Base-by-base conservation (phyloP, 441 rosid genomes). In the Erysimum cheiri region DNA sequence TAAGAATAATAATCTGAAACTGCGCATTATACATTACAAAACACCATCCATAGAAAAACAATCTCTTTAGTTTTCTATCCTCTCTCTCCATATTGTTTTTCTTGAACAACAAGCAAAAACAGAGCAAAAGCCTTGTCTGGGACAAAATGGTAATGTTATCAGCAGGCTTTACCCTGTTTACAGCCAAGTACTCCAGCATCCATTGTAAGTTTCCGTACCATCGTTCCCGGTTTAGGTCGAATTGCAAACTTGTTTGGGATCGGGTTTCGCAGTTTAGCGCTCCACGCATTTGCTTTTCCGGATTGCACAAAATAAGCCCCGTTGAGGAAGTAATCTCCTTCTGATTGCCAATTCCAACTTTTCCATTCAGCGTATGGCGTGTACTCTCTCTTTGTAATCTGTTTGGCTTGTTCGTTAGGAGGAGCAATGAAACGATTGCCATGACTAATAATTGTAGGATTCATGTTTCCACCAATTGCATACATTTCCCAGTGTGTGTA, bases 391-490 rank as follows among this genome's bases (percentile, higher is more conserved):
- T 81, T 84, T 7, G 83, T 79, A 44, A 86, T 36, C 78, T 82
- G 64, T 15, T 46, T 31, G 8, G 87, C 77, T 85, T 88, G 17
- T n/a, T 47, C 54, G 15, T 40, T 31, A 14, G 83, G 85, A 39
- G 96, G 95, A 50, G 96, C 98, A 29, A 79, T 78, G 85, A 84
- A 92, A 28, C 97, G 80, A 64, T 92, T 92, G 14, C 96, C 96
- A 70, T 89, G 91, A 73, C 97, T 92, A 15, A 88, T 83, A 71
- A 92, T 92, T 69, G 98, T 88, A 10, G 96, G 94, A 31, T 54
- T 22, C 55, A 67, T 74, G 78, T 92, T 92, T 8, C 96, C 98
- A 68, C 94, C 92, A 46, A 92, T 85, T 46, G 96, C 91, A 57
- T 89, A 88, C 91, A 82, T 87, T 46, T 76, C 71, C 96, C 96